These are phyloP conservation scores for Penstemon barbatus DNA, from an alignment of 257 asterid genomes.

Conservation along the genomic window DNA sequence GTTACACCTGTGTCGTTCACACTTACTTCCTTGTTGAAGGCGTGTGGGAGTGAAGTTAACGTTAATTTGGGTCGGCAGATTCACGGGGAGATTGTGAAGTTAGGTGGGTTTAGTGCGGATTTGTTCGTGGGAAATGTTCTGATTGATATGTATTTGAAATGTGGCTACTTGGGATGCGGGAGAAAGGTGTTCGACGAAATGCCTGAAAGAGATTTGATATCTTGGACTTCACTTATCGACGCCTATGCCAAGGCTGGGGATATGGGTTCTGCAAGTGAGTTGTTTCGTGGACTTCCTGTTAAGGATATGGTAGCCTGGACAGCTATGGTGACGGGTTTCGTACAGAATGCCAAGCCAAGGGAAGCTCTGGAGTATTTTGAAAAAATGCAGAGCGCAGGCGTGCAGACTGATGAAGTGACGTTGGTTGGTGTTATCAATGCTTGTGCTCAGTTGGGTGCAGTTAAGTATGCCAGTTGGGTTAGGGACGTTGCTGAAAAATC, in stretches of 20 bases:
- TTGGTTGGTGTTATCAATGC: slow-evolving; percentile 69
- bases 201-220: slow-evolving; percentile 62
- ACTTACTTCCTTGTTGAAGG: slow-evolving; percentile 62
- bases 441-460: slow-evolving; percentile 72
- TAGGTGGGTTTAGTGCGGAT: slow-evolving; percentile 67
- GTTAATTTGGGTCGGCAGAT: slow-evolving; percentile 55
- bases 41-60: slow-evolving; percentile 35
- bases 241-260: slow-evolving; percentile 64
- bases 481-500: slow-evolving; percentile 50
- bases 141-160: slow-evolving; percentile 67
- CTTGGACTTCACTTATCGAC: slow-evolving; percentile 67
- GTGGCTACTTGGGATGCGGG: slow-evolving; percentile 57
- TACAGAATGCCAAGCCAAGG: slow-evolving; percentile 62
- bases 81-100: slow-evolving; percentile 66
- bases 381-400: slow-evolving; percentile 62
- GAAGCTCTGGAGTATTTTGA: slow-evolving; percentile 67
- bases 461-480: slow-evolving; percentile 61
- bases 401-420: slow-evolving; percentile 65
- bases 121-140: slow-evolving; percentile 55
- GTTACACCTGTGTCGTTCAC: slow-evolving; percentile 74
- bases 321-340: slow-evolving; percentile 79
- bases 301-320: slow-evolving; percentile 92
- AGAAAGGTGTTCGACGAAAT: slow-evolving; percentile 79
- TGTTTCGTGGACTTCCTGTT: slow-evolving; percentile 52
- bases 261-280: slow-evolving; percentile 51